Percentiles rank a stretch among this genome's conserved stretches.
phyloP scores from a whole-genome alignment of 495 filamentous ascomycete genomes.

The Neurospora pannonica region DNA sequence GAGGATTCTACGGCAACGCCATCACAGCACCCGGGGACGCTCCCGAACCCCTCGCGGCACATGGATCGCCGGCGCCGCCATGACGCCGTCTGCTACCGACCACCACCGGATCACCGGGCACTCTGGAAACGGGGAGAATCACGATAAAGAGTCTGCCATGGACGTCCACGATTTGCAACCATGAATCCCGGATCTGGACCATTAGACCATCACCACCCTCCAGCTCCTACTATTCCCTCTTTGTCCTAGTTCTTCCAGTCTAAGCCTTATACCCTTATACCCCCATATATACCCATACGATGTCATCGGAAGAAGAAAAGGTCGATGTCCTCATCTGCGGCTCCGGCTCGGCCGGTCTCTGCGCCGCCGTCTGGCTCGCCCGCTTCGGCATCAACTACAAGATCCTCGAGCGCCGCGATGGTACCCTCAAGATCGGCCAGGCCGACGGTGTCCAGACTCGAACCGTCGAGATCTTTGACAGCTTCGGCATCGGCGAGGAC shows the following conservation, averaged over 20 bases:
- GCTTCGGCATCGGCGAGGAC: conserved; percentile 61
- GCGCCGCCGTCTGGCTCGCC: conserved; percentile 58
- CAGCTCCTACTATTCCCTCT: too few species aligned
- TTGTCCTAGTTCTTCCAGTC: too few species aligned
- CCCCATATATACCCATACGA: neutral
- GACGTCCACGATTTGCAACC: neutral
- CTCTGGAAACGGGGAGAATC: neutral
- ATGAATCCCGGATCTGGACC: too few species aligned
- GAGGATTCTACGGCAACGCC: neutral
- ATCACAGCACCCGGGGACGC: neutral
- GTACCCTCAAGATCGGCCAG: conserved; percentile 58
- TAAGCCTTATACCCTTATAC: neutral
- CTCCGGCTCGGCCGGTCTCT: conserved; percentile 60
- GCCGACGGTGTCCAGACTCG: conserved; percentile 76
- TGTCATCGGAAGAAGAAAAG: conserved; percentile 17
- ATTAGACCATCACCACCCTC: too few species aligned
- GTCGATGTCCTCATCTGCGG: conserved; percentile 56
- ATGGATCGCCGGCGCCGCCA: neutral
- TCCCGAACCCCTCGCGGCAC: neutral
- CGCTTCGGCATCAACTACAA: conserved; percentile 49
- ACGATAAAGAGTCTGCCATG: neutral
- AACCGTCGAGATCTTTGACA: conserved; percentile 73
- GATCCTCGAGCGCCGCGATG: conserved; percentile 53
- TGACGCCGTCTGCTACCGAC: neutral
- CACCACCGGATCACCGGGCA: neutral